Percentiles rank a stretch among this genome's conserved stretches.
These are phyloP conservation scores for Aphanomyces euteiches DNA, from an alignment of 352 stramenopile genomes.

Conservation along the genomic window DNA sequence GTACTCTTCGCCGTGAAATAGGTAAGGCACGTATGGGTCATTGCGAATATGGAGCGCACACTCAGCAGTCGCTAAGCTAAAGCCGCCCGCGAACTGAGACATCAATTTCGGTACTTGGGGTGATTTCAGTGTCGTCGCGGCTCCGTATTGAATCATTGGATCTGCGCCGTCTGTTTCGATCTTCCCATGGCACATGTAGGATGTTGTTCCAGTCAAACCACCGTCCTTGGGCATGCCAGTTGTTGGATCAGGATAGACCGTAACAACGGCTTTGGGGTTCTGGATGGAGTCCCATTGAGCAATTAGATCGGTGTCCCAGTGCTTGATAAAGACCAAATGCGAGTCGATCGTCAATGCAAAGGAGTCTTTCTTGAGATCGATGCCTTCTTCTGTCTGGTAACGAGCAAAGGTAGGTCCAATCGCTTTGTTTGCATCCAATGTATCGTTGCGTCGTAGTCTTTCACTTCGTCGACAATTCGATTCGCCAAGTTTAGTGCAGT, in stretches of 20 bases:
- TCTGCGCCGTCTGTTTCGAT: conserved; percentile 27
- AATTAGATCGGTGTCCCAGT: conserved; percentile 30
- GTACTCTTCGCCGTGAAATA: conserved; percentile 83
- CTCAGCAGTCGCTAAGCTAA: conserved; percentile 73
- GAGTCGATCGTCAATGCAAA: conserved; percentile 28
- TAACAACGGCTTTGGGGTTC: conserved; percentile 26
- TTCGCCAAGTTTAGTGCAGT: conserved; percentile 22
- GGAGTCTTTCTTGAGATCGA: conserved; percentile 19
- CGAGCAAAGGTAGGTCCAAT: conserved; percentile 24
- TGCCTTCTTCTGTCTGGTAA: conserved; percentile 27
- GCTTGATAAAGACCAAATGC: conserved; percentile 24
- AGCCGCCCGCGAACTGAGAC: conserved; percentile 74
- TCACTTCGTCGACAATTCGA: conserved; percentile 7
- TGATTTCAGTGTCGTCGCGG: neutral
- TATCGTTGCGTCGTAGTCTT: conserved; percentile 34
- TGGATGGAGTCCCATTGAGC: conserved; percentile 27
- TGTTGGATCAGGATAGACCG: conserved; percentile 23
- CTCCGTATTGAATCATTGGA: conserved; percentile 26
- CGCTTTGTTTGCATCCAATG: conserved; percentile 17
- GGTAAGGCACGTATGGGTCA: conserved; percentile 71
- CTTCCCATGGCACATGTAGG: conserved; percentile 21
- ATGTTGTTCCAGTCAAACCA: neutral
- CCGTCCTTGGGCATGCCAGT: conserved; percentile 20
- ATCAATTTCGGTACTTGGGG: conserved; percentile 42
- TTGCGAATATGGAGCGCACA: conserved; percentile 69